phyloP scores from a whole-genome alignment of 106 monocot genomes.

The Alisma plantagoaquatica region DNA sequence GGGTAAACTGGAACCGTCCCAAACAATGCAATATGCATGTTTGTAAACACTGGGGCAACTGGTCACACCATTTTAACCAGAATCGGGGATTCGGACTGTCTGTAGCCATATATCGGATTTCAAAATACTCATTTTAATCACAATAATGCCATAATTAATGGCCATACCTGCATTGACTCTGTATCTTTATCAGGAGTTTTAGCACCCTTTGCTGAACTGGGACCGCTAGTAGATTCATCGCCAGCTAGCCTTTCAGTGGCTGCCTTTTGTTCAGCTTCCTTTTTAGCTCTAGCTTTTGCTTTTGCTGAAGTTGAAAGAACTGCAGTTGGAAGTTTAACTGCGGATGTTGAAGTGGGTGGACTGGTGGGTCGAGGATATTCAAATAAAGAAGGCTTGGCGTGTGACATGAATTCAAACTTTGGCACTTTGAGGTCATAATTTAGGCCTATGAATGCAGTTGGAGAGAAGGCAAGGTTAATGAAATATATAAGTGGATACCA shows the following conservation, averaged over 20 bases:
- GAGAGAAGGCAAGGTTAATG: conserved; percentile 88
- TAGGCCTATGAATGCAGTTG: conserved; percentile 89
- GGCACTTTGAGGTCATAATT: conserved; percentile 98
- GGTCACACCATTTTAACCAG: too few relatives aligned
- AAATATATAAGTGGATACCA: conserved; percentile 99
- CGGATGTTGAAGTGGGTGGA: conserved; percentile 56
- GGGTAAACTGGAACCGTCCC: too few relatives aligned
- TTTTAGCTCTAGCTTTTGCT: conserved; percentile 83
- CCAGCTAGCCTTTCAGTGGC: conserved; percentile 33
- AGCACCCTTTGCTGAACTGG: conserved; percentile 34
- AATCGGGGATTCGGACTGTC: too few relatives aligned
- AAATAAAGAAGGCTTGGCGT: conserved; percentile 91
- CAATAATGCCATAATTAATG: too few relatives aligned
- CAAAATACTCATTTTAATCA: too few relatives aligned
- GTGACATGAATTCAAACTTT: conserved; percentile 86
- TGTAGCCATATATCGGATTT: too few relatives aligned
- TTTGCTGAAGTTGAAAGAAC: conserved; percentile 89
- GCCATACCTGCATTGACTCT: conserved; percentile 69
- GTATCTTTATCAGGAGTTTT: conserved; percentile 58
- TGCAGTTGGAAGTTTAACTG: conserved; percentile 79
- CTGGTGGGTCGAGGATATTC: conserved; percentile 77
- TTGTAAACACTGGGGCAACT: too few relatives aligned
- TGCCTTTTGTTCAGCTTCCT: conserved; percentile 79
- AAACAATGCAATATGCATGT: too few relatives aligned
- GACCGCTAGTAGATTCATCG: conserved; percentile 15